Base-by-base conservation (phyloP, 805 yeast genomes). In the Cyberlindnera samutprakarnensis region DNA sequence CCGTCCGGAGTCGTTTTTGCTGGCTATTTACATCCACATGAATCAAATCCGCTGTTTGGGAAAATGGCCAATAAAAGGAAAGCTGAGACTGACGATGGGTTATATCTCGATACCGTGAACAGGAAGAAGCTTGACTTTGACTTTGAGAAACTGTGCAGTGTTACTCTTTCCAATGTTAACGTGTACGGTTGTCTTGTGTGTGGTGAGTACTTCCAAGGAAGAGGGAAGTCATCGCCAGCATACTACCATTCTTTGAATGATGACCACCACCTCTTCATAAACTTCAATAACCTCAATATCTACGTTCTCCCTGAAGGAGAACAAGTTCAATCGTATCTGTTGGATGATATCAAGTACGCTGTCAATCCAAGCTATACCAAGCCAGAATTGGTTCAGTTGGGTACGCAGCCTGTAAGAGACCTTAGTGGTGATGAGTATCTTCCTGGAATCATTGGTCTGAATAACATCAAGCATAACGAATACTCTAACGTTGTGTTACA, bases 131-230 rank as follows among this genome's bases (percentile, higher is more conserved):
- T 65, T 11, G 85, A 84, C 47, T 83, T 84, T 50, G 94, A 82
- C 49, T 66, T 70, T 31, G 85, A 78, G 27, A 75, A 75, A 46
- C 53, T 71, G 2, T 84, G 94, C 53, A 64, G 73, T 26, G 70
- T 78, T 0, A 69, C 86, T 0, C 58, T 82, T 15, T 65, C 84
- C 1, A 67, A 62, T 23, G 58, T 68, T 14, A 78, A 80, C 44
- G 69, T 83, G 1, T 80, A 82, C 46, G 75, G 83, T 20, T 84
- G 94, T 48, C 56, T 84, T 14, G 67, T 66, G 0, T 84, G 94
- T 56, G 90, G 88, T 21, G 76, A 70, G 45, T 84, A 74, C 54
- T 68, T 73, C 32, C 78, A 75, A 43, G 94, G 94, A 1, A 62
- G 86, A 16, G 69, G 75, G 2, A 59, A 55, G 35, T 51, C 68